Evolutionary conservation across 2,329 filamentous ascomycete species (phyloP), one percentile per base, ranked within the genome.

Genomic region (Colletotrichum somersetense): DNA sequence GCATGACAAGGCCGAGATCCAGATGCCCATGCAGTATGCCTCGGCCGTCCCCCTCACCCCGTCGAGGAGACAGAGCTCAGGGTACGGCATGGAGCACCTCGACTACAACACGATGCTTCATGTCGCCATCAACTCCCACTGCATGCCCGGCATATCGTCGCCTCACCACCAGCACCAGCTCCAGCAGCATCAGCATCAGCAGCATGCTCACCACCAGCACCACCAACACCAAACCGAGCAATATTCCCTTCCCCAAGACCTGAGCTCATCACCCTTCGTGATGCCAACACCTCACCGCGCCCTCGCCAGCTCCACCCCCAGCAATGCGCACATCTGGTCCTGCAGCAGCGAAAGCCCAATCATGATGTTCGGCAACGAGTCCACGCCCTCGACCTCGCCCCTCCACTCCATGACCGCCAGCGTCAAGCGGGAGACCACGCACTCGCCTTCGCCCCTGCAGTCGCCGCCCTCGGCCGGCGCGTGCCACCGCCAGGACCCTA

Each of bases 271-370:
- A 2, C 73, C 73, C 23, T 74, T 73, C 40, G 68, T 55, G 35
- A 74, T 74, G 73, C 72, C 73, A 16, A 74, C 73, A 6, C 73
- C 73, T 5, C 59, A 73, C 61, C 72, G 73, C 38, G 61, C 62
- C 33, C 76, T 83, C 38, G 80, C 81, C 5, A 81, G 78, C 52
- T 83, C 82, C 20, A 83, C 83, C 59, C 78, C 81, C 44, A 79
- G 79, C 26, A 81, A 83, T 48, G 79, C 78, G 5, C 77, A 79
- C 20, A 80, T 82, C 14, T 84, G 81, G 82, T 80, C 80, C 3
- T 82, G 80, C 63, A 78, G 78, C 74, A 83, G 80, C 65, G 81
- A 84, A 63, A 84, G 82, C 76, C 82, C 82, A 33, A 82, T 84
- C 44, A 79, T 79, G 50, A 81, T 83, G 78, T 83, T 83, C 72